These are phyloP conservation scores for Seminavis robusta DNA, from an alignment of 108 stramenopile genomes.

Conservation along the genomic window DNA sequence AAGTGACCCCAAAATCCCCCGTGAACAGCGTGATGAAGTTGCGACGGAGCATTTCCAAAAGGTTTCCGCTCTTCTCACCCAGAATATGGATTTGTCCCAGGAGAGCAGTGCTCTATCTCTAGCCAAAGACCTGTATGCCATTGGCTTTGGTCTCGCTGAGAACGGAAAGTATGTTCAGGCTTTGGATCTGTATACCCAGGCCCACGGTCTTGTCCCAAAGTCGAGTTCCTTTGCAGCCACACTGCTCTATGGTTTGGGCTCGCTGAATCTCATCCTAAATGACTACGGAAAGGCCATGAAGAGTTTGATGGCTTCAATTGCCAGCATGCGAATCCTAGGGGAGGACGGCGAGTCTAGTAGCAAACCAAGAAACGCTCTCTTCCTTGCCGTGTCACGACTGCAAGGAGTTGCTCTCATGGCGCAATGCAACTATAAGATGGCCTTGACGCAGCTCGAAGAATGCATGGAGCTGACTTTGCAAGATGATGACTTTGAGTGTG, in stretches of 20 bases:
- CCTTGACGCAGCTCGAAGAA: constrained; percentile 30
- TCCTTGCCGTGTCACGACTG: constrained; percentile 20
- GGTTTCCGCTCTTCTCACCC: too few species aligned
- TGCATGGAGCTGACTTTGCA: constrained; percentile 18
- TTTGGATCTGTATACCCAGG: constrained; percentile 34
- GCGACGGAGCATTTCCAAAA: too few species aligned
- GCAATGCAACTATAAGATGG: constrained; percentile 39
- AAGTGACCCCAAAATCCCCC: too few species aligned
- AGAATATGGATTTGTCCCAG: too few species aligned
- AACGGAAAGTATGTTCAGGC: constrained; percentile 32
- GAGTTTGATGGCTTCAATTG: constrained; percentile 17
- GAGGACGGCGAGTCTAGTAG: background rate
- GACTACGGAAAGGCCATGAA: constrained; percentile 35
- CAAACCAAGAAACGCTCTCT: constrained; percentile 21
- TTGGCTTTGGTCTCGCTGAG: constrained; percentile 41
- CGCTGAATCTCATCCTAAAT: constrained; percentile 23
- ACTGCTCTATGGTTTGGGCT: constrained; percentile 34
- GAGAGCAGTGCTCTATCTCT: too few species aligned
- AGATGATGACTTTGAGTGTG: constrained; percentile 7
- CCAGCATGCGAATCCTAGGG: background rate
- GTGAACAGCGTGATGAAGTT: too few species aligned
- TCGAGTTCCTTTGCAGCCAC: constrained; percentile 29
- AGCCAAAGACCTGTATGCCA: constrained; percentile 24
- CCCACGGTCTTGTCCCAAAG: constrained; percentile 30
- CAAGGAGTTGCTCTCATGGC: constrained; percentile 29